phyloP scores from a whole-genome alignment of 2,329 filamentous ascomycete genomes.

The Mollisia scopiformis region DNA sequence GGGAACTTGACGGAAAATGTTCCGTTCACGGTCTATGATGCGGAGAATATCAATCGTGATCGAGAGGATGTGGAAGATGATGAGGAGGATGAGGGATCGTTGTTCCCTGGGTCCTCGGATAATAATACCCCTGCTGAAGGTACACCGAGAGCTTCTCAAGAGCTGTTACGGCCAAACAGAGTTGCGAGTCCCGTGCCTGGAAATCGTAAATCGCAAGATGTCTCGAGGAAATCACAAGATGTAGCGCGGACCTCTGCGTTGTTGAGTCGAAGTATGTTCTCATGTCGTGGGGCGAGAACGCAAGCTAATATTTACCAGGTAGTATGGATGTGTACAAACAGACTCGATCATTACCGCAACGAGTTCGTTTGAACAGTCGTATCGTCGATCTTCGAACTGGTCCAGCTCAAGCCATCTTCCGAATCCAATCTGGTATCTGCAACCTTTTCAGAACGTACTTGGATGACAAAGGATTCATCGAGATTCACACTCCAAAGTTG shows the following conservation, averaged over 20 bases:
- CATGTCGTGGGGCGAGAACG: neutral
- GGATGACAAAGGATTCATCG: constrained; percentile 78
- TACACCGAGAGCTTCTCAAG: constrained; percentile 11
- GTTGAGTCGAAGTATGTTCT: constrained; percentile 23
- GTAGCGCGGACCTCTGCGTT: constrained; percentile 8
- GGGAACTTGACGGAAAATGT: constrained; percentile 62
- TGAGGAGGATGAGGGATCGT: constrained; percentile 35
- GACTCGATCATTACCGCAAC: constrained; percentile 32
- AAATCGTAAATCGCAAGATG: constrained; percentile 2
- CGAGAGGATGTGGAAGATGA: constrained; percentile 59
- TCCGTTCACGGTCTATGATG: constrained; percentile 72
- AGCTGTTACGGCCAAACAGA: constrained; percentile 12
- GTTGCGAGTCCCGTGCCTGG: constrained; percentile 2
- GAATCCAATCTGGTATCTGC: constrained; percentile 79
- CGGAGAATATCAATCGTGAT: constrained; percentile 59
- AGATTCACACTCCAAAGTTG: constrained; percentile 92
- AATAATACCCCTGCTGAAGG: neutral
- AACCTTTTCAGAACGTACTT: constrained; percentile 79
- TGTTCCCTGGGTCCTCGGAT: neutral
- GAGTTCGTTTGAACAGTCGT: constrained; percentile 74
- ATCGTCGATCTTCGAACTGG: constrained; percentile 86
- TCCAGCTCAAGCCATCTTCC: constrained; percentile 84
- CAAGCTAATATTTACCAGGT: constrained; percentile 19
- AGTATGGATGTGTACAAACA: constrained; percentile 29
- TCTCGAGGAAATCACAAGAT: neutral